Evolutionary conservation across 2,329 filamentous ascomycete species (phyloP).

Genomic region (Furcasterigmium furcatum): DNA sequence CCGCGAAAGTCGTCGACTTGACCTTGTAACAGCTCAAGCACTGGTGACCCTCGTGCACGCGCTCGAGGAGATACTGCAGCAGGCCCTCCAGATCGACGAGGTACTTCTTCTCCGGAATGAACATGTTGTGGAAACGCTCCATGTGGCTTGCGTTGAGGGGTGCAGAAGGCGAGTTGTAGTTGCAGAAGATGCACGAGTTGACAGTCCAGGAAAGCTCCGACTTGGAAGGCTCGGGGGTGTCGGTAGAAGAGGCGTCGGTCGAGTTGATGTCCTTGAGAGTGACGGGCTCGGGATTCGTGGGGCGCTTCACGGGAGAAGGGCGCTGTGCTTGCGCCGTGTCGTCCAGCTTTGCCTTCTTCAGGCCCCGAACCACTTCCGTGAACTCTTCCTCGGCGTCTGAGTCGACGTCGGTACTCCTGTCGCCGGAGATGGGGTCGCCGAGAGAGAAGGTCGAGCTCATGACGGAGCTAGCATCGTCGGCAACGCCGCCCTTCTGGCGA

Average conservation of each 20-base stretch:
- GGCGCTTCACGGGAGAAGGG: conserved; percentile 50
- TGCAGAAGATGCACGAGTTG: conserved; percentile 83
- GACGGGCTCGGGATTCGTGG: conserved; percentile 45
- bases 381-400: conserved; percentile 73
- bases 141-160: conserved; percentile 83
- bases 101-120: conserved; percentile 86
- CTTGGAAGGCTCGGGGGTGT: conserved; percentile 30
- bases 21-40: conserved; percentile 87
- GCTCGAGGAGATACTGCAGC: conserved; percentile 72
- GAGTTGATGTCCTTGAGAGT: conserved; percentile 35
- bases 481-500: conserved; percentile 29
- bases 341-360: conserved; percentile 72
- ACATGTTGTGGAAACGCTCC: conserved; percentile 91
- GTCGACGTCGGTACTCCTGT: conserved; percentile 47
- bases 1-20: conserved; percentile 72
- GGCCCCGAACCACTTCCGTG: conserved; percentile 70
- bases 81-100: conserved; percentile 80
- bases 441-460: conserved; percentile 90
- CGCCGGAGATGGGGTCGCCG: conserved; percentile 66
- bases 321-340: conserved; percentile 30
- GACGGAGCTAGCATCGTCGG: conserved; percentile 72
- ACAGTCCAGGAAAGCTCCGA: conserved; percentile 38
- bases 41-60: conserved; percentile 75
- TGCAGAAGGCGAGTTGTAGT: conserved; percentile 73
- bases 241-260: conserved; percentile 30